phyloP scores from a whole-genome alignment of 2,329 filamentous ascomycete genomes.

The Chaetoscypha palmicola region DNA sequence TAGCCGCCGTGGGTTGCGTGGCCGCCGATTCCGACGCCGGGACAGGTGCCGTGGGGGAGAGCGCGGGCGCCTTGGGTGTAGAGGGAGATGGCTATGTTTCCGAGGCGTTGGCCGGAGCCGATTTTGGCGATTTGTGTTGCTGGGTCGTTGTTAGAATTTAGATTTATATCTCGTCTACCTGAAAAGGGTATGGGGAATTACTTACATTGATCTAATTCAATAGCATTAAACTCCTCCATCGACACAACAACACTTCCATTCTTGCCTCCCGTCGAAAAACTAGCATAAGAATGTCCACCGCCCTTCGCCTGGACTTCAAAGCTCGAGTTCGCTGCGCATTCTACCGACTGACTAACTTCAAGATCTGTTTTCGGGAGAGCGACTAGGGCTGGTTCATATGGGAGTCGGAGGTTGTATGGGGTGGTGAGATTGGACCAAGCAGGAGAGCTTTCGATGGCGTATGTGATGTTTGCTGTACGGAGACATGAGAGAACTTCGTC shows the following conservation, averaged over 20 bases:
- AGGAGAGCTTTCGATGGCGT: background rate
- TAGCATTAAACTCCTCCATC: constrained; percentile 43
- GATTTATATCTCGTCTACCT: too few relatives aligned
- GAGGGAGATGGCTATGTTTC: constrained; percentile 36
- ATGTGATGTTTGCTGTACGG: background rate
- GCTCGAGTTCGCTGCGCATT: constrained; percentile 35
- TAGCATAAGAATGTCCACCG: constrained; percentile 47
- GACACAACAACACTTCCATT: constrained; percentile 47
- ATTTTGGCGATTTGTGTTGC: constrained; percentile 27
- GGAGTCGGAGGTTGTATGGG: constrained; percentile 12
- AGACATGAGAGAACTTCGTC: too few relatives aligned
- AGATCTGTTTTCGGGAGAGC: constrained; percentile 23
- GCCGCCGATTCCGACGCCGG: constrained; percentile 39
- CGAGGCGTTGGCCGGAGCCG: constrained; percentile 38
- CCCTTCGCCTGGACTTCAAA: constrained; percentile 42
- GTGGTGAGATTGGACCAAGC: constrained; percentile 1
- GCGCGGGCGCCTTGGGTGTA: constrained; percentile 32
- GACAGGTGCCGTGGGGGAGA: constrained; percentile 39
- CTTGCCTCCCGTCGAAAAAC: constrained; percentile 37
- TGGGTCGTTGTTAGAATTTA: too few relatives aligned
- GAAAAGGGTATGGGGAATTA: too few relatives aligned
- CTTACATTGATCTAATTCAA: constrained; percentile 39
- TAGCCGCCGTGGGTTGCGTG: constrained; percentile 42
- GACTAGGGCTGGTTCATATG: constrained; percentile 9
- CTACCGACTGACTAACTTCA: constrained; percentile 36